These are phyloP conservation scores for Sporisorium sorghi DNA, from an alignment of 1,284 basidiomycete species.

Conservation along the genomic window DNA sequence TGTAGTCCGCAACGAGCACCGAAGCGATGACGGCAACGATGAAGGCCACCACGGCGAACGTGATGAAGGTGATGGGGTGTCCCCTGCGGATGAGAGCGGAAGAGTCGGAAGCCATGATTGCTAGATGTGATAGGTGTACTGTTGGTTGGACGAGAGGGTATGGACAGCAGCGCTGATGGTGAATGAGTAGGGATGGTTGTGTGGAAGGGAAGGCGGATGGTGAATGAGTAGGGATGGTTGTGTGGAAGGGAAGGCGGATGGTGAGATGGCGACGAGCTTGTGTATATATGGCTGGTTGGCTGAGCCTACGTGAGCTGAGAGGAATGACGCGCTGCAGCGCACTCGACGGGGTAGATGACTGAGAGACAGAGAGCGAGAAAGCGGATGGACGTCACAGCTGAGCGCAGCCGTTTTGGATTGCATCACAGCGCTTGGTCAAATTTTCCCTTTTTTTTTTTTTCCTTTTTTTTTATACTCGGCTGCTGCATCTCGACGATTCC, in stretches of 20 bases:
- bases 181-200: slow-evolving; percentile 2
- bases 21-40: slow-evolving; percentile 66
- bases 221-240: slow-evolving; percentile 2
- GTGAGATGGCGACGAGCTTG: neutral
- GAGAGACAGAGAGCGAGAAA: neutral
- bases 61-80: slow-evolving; percentile 63
- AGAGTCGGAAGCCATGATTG: slow-evolving; percentile 54
- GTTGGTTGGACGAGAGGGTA: neutral
- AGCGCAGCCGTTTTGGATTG: slow-evolving; percentile 5
- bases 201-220: neutral
- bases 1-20: slow-evolving; percentile 59
- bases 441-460: slow-evolving; percentile 6
- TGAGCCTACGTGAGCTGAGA: neutral
- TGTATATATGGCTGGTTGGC: slow-evolving; percentile 6
- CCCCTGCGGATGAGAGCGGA: slow-evolving; percentile 58
- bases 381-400: slow-evolving; percentile 7
- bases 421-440: slow-evolving; percentile 5
- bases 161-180: slow-evolving; percentile 1
- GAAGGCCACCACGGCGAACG: slow-evolving; percentile 61
- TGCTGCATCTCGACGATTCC: slow-evolving; percentile 23
- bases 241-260: neutral
- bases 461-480: slow-evolving; percentile 2
- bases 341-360: slow-evolving; percentile 16
- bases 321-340: slow-evolving; percentile 12
- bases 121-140: neutral